These are phyloP conservation scores for Lactarius psammicola DNA, from an alignment of 768 basidiomycete genomes.

Conservation along the genomic window DNA sequence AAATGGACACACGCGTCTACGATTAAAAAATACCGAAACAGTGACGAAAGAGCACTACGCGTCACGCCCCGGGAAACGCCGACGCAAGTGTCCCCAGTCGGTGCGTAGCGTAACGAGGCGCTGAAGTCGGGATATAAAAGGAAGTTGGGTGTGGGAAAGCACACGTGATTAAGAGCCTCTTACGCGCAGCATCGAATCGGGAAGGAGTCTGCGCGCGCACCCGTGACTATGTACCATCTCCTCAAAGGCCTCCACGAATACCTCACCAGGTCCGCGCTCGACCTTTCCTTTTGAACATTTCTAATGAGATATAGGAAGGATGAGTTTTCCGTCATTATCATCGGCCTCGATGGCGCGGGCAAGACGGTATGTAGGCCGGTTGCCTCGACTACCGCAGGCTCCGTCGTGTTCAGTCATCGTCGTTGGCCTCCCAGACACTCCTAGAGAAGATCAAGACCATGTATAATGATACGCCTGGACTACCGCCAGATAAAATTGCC, in stretches of 20 bases:
- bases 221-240: conserved; percentile 79
- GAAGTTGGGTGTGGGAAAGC: too few species aligned
- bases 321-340: conserved; percentile 92
- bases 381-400: neutral
- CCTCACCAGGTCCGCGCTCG: conserved; percentile 64
- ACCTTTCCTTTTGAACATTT: neutral
- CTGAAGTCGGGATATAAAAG: too few species aligned
- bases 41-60: too few species aligned
- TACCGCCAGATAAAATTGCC: conserved; percentile 90
- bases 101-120: too few species aligned
- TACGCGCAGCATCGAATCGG: too few species aligned
- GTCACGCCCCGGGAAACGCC: too few species aligned
- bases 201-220: conserved; percentile 18
- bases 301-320: conserved; percentile 54
- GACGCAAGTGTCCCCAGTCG: too few species aligned
- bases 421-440: conserved; percentile 53
- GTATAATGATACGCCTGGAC: conserved; percentile 82
- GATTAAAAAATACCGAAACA: too few species aligned
- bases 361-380: conserved; percentile 62
- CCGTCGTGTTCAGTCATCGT: neutral
- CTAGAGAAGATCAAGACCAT: conserved; percentile 93
- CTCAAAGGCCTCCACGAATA: conserved; percentile 90
- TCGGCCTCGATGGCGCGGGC: conserved; percentile 89
- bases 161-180: too few species aligned
- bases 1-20: too few species aligned